phyloP scores from a whole-genome alignment of 2,329 filamentous ascomycete species.

The Aspergillus phoenicis region DNA sequence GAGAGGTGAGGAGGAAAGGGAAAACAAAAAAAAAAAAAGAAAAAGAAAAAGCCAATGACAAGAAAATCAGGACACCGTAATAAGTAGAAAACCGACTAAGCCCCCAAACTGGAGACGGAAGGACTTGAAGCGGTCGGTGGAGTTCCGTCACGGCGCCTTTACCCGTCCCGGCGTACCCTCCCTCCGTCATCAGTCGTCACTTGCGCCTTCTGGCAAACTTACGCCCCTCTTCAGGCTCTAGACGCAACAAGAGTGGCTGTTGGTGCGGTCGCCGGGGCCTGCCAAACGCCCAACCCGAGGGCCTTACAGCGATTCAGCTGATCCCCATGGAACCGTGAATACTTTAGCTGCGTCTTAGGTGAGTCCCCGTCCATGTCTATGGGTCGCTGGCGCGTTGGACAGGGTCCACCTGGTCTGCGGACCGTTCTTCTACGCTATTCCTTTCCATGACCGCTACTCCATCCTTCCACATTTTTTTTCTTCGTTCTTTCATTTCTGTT shows the following conservation, averaged over 20 bases:
- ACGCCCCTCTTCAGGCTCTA: conserved; percentile 25
- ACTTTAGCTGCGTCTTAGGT: conserved; percentile 30
- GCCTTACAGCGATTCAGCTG: conserved; percentile 33
- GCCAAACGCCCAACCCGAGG: conserved; percentile 27
- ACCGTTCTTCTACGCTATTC: conserved; percentile 23
- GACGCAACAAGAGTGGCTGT: conserved; percentile 19
- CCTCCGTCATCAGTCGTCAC: conserved; percentile 23
- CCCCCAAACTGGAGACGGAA: conserved; percentile 21
- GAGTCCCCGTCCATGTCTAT: conserved; percentile 40
- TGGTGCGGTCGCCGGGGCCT: conserved; percentile 16
- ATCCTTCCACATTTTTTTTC: background rate
- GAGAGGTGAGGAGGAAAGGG: background rate
- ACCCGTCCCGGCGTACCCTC: conserved; percentile 30
- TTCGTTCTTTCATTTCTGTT: too few relatives aligned
- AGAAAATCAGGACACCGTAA: background rate
- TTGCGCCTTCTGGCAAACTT: conserved; percentile 21
- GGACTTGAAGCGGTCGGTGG: conserved; percentile 24
- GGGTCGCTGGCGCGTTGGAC: conserved; percentile 36
- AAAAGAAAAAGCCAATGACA: conserved; percentile 2
- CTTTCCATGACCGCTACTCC: conserved; percentile 21
- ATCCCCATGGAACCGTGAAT: conserved; percentile 32
- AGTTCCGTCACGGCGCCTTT: conserved; percentile 31
- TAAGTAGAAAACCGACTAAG: conserved; percentile 1
- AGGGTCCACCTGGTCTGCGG: conserved; percentile 24
- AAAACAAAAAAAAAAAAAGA: background rate